These are phyloP conservation scores for Hydrangea macrophylla DNA, from an alignment of 148 eudicot genomes.

Conservation along the genomic window DNA sequence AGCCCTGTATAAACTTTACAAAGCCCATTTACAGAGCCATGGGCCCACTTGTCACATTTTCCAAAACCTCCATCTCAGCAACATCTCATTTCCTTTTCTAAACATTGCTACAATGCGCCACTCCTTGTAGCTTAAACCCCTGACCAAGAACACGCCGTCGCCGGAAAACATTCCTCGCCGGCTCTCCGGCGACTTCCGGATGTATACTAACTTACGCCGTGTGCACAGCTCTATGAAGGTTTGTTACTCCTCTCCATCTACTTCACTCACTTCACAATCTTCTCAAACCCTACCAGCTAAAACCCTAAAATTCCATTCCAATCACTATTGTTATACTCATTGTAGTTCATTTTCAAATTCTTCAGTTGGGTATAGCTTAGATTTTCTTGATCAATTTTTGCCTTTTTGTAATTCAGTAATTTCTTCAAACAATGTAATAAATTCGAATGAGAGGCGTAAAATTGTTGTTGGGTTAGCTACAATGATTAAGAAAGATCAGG, in stretches of 20 bases:
- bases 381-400: slow-evolving; percentile 57
- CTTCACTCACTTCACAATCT: neutral
- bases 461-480: slow-evolving; percentile 48
- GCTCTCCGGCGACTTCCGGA: slow-evolving; percentile 25
- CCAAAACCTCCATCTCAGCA: too few species aligned
- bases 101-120: neutral
- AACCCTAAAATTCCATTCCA: slow-evolving; percentile 12
- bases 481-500: slow-evolving; percentile 41
- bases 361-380: slow-evolving; percentile 13
- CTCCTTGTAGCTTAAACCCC: slow-evolving; percentile 3
- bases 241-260: slow-evolving; percentile 17
- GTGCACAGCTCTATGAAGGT: slow-evolving; percentile 42
- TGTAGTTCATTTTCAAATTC: slow-evolving; percentile 1
- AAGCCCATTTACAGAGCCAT: too few species aligned
- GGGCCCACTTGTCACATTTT: too few species aligned
- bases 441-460: slow-evolving; percentile 53
- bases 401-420: slow-evolving; percentile 30
- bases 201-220: slow-evolving; percentile 41
- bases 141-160: slow-evolving; percentile 14
- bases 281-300: slow-evolving; percentile 21
- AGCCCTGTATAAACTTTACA: too few species aligned
- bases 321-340: slow-evolving; percentile 15
- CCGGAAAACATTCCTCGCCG: slow-evolving; percentile 18
- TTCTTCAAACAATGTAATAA: slow-evolving; percentile 33
- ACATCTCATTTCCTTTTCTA: neutral